phyloP scores from a whole-genome alignment of 1,284 basidiomycete species.

The Cutaneotrichosporon sp. region DNA sequence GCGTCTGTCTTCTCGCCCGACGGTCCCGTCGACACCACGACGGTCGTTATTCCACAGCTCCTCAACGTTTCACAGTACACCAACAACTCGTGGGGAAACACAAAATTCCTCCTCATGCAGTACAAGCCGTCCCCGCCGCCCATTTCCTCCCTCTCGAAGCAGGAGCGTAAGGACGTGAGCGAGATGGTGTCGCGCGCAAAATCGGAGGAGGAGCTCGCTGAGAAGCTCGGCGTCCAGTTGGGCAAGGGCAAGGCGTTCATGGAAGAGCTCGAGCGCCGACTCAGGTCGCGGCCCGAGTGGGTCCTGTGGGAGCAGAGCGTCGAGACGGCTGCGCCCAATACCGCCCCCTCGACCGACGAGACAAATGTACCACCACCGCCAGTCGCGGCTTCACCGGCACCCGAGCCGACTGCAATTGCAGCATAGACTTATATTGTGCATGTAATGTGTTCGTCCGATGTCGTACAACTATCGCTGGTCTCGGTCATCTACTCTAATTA shows the following conservation, averaged over 20 bases:
- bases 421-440: background rate
- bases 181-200: constrained; percentile 61
- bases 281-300: constrained; percentile 12
- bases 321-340: background rate
- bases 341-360: background rate
- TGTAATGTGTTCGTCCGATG: too few relatives aligned
- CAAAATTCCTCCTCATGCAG: constrained; percentile 85
- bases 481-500: too few relatives aligned
- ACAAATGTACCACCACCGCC: background rate
- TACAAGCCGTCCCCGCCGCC: constrained; percentile 57
- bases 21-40: constrained; percentile 65
- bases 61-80: constrained; percentile 65
- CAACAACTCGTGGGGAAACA: constrained; percentile 72
- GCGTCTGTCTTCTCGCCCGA: constrained; percentile 74
- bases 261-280: constrained; percentile 7
- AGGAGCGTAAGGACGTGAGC: constrained; percentile 57
- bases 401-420: background rate
- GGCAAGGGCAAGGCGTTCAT: constrained; percentile 17
- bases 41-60: constrained; percentile 65
- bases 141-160: constrained; percentile 56
- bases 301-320: constrained; percentile 1
- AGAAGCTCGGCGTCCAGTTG: constrained; percentile 49
- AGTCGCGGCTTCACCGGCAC: background rate
- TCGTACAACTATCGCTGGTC: too few relatives aligned
- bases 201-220: constrained; percentile 58